A percentile compares a stretch with the other conserved stretches of the same genome.
phyloP scores from a whole-genome alignment of 2,329 filamentous ascomycete genomes.

The Chaetomium olivaceum region DNA sequence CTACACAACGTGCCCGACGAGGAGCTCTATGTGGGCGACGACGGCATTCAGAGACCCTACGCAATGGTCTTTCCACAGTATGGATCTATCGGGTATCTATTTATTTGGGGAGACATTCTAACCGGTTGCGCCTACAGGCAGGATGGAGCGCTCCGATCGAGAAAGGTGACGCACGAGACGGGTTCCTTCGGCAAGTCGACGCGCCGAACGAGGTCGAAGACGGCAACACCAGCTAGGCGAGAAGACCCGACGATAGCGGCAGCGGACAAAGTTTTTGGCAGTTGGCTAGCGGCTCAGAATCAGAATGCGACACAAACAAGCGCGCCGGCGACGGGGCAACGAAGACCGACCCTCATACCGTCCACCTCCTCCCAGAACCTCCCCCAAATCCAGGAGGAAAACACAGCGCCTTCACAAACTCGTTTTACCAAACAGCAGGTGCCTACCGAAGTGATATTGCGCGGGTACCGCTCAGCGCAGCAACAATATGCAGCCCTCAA shows the following conservation, averaged over 20 bases:
- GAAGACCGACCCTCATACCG: slow-evolving; percentile 31
- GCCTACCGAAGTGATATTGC: slow-evolving; percentile 76
- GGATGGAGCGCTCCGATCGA: slow-evolving; percentile 54
- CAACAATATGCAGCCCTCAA: slow-evolving; percentile 84
- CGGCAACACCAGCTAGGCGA: slow-evolving; percentile 57
- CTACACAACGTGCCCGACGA: slow-evolving; percentile 69
- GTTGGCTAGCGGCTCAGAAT: slow-evolving; percentile 56
- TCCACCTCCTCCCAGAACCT: slow-evolving; percentile 38
- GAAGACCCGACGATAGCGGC: slow-evolving; percentile 64
- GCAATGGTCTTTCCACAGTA: slow-evolving; percentile 66
- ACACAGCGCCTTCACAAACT: slow-evolving; percentile 33
- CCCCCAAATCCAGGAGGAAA: slow-evolving; percentile 41
- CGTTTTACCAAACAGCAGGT: slow-evolving; percentile 41
- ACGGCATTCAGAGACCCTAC: slow-evolving; percentile 65
- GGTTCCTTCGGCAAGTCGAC: slow-evolving; percentile 69
- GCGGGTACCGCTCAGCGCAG: slow-evolving; percentile 69
- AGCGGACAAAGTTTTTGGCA: slow-evolving; percentile 62
- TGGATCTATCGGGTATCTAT: slow-evolving; percentile 5
- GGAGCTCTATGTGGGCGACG: slow-evolving; percentile 65
- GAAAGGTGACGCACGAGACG: slow-evolving; percentile 58
- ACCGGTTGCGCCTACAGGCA: slow-evolving; percentile 43
- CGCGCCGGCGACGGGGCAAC: slow-evolving; percentile 31
- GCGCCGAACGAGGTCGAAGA: slow-evolving; percentile 61
- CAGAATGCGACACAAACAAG: slow-evolving; percentile 32
- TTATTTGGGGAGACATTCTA: background rate